Base-by-base conservation (phyloP, 805 yeast genomes). In the Danielia reshetovae region DNA sequence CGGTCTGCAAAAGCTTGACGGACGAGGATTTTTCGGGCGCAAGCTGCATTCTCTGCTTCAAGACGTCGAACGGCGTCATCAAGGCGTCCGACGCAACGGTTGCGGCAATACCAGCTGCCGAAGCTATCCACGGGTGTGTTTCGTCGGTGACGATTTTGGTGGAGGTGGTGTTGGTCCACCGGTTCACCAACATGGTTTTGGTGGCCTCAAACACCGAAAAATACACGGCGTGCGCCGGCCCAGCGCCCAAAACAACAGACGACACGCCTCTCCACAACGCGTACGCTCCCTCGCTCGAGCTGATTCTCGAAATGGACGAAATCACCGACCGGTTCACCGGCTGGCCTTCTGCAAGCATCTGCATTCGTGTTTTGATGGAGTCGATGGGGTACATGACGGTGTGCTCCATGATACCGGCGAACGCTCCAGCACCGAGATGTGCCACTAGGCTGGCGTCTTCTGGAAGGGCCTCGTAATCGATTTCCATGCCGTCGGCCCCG, bases 331-430 rank as follows among this genome's bases (percentile, higher is more conserved):
- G 60, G 30, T 51, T 49, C 17, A 44, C 29, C 24, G 35, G 36
- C 30, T 38, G 57, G 41, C 40, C 54, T 48, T 23, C 52, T 35
- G 40, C 48, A n/a, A 45, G 32, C 34, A 81, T 78, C 58, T 90
- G 98, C 90, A 90, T 86, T 54, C 98, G 71, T 5, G 97, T 93
- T 67, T 90, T 90, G 48, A 90, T 75, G n/a, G 95, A 90, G 58
- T 90, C 98, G 26, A 90, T 79, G 2, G 98, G 98, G 57, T 80
- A 90, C 96, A 90, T 87, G 29, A 90, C 87, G 1, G 96, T 80
- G 61, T 90, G 98, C 58, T 90, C 98, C 97, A 90, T 86, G 37
- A 93, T 86, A 18, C 98, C 98, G n/a, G 98, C 97, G 63, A 88
- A 85, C 0, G 97, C 97, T 8, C 98, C 98, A 2, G 97, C 97